A percentile compares a stretch with the other conserved stretches of the same genome.
These are phyloP conservation scores for Magnaporthiopsis poae DNA, from an alignment of 2,329 filamentous ascomycete species.

Conservation along the genomic window DNA sequence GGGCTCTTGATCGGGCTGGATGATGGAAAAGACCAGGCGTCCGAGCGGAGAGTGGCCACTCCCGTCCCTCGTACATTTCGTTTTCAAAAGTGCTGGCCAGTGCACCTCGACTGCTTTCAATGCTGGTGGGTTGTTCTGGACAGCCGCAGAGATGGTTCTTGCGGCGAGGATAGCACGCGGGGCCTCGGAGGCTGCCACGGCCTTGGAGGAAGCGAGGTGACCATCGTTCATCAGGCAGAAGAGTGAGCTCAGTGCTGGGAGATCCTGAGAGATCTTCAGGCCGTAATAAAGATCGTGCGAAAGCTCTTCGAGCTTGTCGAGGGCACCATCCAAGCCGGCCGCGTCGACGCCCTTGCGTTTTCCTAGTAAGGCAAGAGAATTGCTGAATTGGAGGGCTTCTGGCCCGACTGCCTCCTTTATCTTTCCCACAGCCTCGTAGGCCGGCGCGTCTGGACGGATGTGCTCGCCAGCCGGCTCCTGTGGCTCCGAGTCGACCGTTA, in stretches of 20 bases:
- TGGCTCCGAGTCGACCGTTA: slow-evolving; percentile 43
- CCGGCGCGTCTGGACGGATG: slow-evolving; percentile 41
- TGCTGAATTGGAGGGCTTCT: slow-evolving; percentile 31
- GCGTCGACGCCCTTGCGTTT: slow-evolving; percentile 19
- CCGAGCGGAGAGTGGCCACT: slow-evolving; percentile 17
- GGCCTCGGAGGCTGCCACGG: slow-evolving; percentile 17
- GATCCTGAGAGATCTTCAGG: slow-evolving; percentile 49
- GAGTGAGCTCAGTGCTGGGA: slow-evolving; percentile 42
- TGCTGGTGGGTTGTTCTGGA: slow-evolving; percentile 58
- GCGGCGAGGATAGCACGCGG: slow-evolving; percentile 41
- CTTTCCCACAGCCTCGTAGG: slow-evolving; percentile 46
- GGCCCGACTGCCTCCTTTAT: slow-evolving; percentile 42
- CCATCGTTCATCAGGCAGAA: slow-evolving; percentile 41
- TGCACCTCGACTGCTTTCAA: slow-evolving; percentile 39
- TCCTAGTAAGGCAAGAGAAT: slow-evolving; percentile 41
- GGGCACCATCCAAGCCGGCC: slow-evolving; percentile 35
- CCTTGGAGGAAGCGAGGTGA: background rate
- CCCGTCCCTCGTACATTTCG: slow-evolving; percentile 24
- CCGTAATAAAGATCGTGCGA: slow-evolving; percentile 64
- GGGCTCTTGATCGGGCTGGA: slow-evolving; percentile 15
- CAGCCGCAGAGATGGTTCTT: slow-evolving; percentile 43
- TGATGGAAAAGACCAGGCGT: slow-evolving; percentile 32
- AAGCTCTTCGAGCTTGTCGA: slow-evolving; percentile 51
- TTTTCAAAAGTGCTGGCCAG: slow-evolving; percentile 34
- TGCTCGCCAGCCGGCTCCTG: slow-evolving; percentile 16